Evolutionary conservation across 176 grass and related monocot genomes (phyloP), one percentile per base, ranked within the genome.

Genomic region (Bolboschoenus planiculmis): DNA sequence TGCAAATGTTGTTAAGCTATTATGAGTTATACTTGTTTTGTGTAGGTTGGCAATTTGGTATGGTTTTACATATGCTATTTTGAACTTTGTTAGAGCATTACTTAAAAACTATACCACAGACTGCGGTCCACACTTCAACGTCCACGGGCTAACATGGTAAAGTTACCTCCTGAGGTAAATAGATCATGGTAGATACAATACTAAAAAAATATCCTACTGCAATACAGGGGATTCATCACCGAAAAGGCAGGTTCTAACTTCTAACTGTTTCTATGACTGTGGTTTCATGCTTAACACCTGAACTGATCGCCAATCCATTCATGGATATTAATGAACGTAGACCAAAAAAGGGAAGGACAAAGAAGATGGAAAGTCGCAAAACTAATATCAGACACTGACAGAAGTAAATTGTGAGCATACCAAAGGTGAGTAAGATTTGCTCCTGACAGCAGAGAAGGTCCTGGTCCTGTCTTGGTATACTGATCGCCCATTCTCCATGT

Each of bases 381-480:
- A 29, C 5, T 34, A 31, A 82, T 48, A 64, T 76, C 64, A 88
- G 31, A 58, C 86, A 65, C 15, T 40, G 35, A 36, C 76, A 71
- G 54, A 9, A 78, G 4, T 74, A 78, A 67, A 66, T 39, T 68
- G 47, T 14, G 36, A 63, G 21, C 39, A 56, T 95, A 99, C 96
- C 91, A 87, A 74, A 1, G 96, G 92, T 18, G 85, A 7, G 83
- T 88, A 91, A 84, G 92, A 88, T 91, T 86, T 99, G 85, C 89
- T 99, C 36, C 96, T 90, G 57, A 99, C 87, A 71, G 86, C 80
- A 10, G 92, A 85, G 89, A 95, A 99, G 8, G 89, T 90, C 85
- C 92, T 94, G 82, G 89, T 82, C 81, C 88, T 94, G 51, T 90
- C 94, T 60, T 88, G 92, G 60, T 88, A 98, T 6, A 33, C 16